Conservation (phyloP, 2,329 filamentous ascomycete genomes). For the Xylariaceae sp. region DNA sequence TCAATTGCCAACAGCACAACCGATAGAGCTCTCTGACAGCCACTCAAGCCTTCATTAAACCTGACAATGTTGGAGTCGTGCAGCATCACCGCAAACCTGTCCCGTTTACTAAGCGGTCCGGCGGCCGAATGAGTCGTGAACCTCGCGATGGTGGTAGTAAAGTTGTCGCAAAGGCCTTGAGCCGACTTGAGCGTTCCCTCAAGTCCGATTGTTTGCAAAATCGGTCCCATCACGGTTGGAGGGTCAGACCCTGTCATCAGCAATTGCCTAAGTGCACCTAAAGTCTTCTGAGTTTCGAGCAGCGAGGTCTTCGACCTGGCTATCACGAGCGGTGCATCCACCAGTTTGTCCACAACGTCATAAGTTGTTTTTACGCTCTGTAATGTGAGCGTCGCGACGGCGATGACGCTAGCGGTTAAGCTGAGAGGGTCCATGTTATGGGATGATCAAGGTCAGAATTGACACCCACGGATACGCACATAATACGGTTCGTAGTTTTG, state of each 20-base stretch:
- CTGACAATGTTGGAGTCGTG: neutral
- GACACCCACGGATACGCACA: no score
- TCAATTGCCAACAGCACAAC: neutral
- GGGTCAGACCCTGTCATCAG: neutral
- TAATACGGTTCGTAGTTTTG: neutral
- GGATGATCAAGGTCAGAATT: no score
- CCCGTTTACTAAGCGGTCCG: neutral
- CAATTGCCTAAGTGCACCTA: neutral
- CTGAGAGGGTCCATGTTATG: neutral
- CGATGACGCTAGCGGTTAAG: neutral
- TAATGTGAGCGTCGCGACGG: neutral
- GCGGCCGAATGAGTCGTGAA: neutral
- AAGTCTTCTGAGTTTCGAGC: neutral
- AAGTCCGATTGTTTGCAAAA: neutral
- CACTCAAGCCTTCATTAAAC: neutral
- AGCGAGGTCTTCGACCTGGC: neutral
- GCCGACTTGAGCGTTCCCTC: neutral
- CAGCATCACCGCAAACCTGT: neutral
- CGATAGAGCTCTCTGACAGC: neutral
- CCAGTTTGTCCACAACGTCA: neutral
- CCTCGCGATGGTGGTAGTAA: neutral
- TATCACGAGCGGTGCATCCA: neutral
- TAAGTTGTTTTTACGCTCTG: neutral
- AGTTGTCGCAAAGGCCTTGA: neutral
- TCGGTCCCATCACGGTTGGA: neutral